Percentiles rank a stretch among this genome's conserved stretches.
Conservation (phyloP, 2,329 filamentous ascomycete genomes). For the Phaeosphaeriaceae sp. region DNA sequence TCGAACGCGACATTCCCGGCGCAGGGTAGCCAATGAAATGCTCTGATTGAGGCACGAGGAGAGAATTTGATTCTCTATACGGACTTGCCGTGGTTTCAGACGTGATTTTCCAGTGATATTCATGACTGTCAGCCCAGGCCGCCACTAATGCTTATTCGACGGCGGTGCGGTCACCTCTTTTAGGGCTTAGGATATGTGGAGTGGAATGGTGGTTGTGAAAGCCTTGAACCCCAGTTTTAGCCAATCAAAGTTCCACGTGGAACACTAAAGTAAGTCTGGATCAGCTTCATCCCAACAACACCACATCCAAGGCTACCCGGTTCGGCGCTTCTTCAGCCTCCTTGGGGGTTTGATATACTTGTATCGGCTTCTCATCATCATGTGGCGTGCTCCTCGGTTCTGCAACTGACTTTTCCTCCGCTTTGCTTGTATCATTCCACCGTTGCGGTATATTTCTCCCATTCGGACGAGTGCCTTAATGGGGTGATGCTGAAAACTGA, state of each 20-base stretch:
- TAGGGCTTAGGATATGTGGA: neutral
- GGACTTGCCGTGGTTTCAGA: conserved; percentile 1
- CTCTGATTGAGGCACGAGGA: conserved; percentile 1
- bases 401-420: neutral
- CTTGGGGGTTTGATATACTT: conserved; percentile 1
- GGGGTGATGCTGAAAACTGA: too few species aligned
- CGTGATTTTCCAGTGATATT: neutral
- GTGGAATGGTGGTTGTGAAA: neutral
- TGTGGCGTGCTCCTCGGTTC: conserved; percentile 1
- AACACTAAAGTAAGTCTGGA: conserved; percentile 1
- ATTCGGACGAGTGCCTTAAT: too few species aligned
- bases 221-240: neutral
- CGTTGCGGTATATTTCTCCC: too few species aligned
- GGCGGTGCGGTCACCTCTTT: conserved; percentile 3
- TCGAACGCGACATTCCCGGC: neutral
- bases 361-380: neutral
- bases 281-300: neutral
- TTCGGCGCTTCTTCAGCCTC: conserved; percentile 2
- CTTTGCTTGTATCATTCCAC: too few species aligned
- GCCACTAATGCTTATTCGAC: conserved; percentile 11
- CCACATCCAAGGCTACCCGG: conserved; percentile 1
- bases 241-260: conserved; percentile 7
- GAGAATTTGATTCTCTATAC: conserved; percentile 3
- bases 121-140: conserved; percentile 13
- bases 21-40: neutral